Percentiles rank a stretch among this genome's conserved stretches.
These are phyloP conservation scores for Aureobasidium sp. DNA, from an alignment of 2,329 filamentous ascomycete species.

Conservation along the genomic window DNA sequence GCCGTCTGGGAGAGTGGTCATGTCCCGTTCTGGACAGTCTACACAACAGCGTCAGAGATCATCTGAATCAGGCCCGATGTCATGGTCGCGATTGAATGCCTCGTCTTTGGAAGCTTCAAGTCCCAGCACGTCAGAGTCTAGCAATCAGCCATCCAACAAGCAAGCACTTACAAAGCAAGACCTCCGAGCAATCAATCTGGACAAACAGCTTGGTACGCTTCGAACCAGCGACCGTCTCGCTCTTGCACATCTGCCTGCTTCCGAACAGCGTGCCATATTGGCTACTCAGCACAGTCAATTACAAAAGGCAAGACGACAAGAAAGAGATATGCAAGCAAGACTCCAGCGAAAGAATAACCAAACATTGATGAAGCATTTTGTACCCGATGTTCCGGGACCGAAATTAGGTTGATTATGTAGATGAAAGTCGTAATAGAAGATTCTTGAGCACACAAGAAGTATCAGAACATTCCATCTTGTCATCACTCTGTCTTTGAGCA, in stretches of 20 bases:
- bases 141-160: background rate
- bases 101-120: background rate
- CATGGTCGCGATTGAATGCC: background rate
- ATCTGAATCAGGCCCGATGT: too few relatives aligned
- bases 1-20: background rate
- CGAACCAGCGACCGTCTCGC: background rate
- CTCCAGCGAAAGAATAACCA: background rate
- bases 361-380: constrained; percentile 5
- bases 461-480: background rate
- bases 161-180: constrained; percentile 2
- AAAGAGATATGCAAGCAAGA: background rate
- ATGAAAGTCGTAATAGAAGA: background rate
- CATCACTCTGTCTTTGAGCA: accelerated
- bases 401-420: background rate
- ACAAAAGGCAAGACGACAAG: background rate
- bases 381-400: background rate
- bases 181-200: background rate
- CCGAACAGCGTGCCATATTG: background rate
- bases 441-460: background rate
- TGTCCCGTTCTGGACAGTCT: background rate
- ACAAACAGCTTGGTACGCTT: background rate
- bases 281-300: background rate
- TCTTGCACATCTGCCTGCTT: background rate
- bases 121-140: background rate
- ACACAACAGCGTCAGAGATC: background rate